These are phyloP conservation scores for Xylaria flabelliformis DNA, from an alignment of 495 filamentous ascomycete species.

Conservation along the genomic window DNA sequence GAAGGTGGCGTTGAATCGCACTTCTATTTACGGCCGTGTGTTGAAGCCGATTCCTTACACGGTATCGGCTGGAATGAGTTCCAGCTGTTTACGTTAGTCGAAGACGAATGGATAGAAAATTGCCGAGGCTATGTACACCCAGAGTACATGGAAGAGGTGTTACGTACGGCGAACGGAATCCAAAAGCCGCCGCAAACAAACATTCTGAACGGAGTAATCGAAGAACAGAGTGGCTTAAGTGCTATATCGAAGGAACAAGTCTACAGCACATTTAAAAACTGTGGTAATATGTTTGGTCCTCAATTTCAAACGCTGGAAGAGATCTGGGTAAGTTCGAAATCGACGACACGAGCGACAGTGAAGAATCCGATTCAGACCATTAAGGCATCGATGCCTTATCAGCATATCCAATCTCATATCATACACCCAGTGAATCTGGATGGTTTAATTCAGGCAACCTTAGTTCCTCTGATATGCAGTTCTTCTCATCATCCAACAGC, in stretches of 20 bases:
- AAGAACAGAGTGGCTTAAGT: neutral
- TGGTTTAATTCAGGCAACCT: slow-evolving; percentile 33
- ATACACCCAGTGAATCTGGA: slow-evolving; percentile 47
- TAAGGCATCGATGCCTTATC: slow-evolving; percentile 39
- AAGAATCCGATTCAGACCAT: slow-evolving; percentile 34
- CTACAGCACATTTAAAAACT: slow-evolving; percentile 30
- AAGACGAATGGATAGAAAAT: slow-evolving; percentile 24
- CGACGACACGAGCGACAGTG: neutral
- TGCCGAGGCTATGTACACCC: slow-evolving; percentile 7
- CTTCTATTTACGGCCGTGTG: slow-evolving; percentile 37
- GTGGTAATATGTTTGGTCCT: slow-evolving; percentile 36
- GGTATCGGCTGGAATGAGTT: slow-evolving; percentile 24
- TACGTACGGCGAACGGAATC: neutral
- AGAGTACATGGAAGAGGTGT: slow-evolving; percentile 12
- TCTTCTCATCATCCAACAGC: neutral
- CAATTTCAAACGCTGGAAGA: slow-evolving; percentile 33
- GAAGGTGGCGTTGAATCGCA: slow-evolving; percentile 45
- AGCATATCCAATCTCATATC: slow-evolving; percentile 40
- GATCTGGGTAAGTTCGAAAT: slow-evolving; percentile 10
- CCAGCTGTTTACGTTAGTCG: slow-evolving; percentile 24
- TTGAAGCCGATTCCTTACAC: neutral
- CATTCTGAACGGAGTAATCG: neutral
- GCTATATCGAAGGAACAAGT: slow-evolving; percentile 15
- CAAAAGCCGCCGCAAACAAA: neutral
- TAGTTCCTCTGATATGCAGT: slow-evolving; percentile 14